Evolutionary conservation across 148 eudicot species (phyloP), one percentile per base, ranked within the genome.

Genomic region (Spergularia bocconei): DNA sequence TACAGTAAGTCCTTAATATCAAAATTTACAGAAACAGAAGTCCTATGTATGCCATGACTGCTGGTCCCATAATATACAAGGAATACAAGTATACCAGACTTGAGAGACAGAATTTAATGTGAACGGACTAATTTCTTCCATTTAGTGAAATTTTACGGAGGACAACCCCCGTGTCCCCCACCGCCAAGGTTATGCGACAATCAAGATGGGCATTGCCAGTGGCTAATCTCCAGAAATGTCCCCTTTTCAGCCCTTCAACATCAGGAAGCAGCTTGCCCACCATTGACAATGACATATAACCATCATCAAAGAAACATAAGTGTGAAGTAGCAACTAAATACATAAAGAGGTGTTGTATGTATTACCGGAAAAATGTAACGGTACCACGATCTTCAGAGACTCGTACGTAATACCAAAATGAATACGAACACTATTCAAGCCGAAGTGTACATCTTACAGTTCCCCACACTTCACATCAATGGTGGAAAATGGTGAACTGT

Each of bases 61-160:
- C 78, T 77, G 83, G 83, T 77, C 83, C 79, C 83, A 53, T 59
- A 59, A 64, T 19, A 25, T 69, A 59, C 76, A 14, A 55, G 63
- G 54, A 56, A 69, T 52, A 23, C 64, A 53, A 50, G 54, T 67
- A 59, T 72, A 79, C 77, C 77, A 81, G 79, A 67, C 63, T 81
- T 67, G 70, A 23, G 44, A 51, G 56, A 71, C 66, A 63, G 52
- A 72, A 70, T 61, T 74, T 62, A 69, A 59, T 69, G 72, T 62
- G 65, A 44, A 67, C 58, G 70, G 80, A 67, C 65, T 59, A 38
- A 67, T 52, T 38, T 41, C 65, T 73, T 38, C 67, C 51, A 76
- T 57, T 76, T 52, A 76, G 63, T 60, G 79, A 70, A 57, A 77
- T 60, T 75, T 62, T n/a, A 16, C 78, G 25, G 47, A 58, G 56